A percentile compares a stretch with the other conserved stretches of the same genome.
Conservation (phyloP, 495 filamentous ascomycete species). For the Daldinia concentrica region DNA sequence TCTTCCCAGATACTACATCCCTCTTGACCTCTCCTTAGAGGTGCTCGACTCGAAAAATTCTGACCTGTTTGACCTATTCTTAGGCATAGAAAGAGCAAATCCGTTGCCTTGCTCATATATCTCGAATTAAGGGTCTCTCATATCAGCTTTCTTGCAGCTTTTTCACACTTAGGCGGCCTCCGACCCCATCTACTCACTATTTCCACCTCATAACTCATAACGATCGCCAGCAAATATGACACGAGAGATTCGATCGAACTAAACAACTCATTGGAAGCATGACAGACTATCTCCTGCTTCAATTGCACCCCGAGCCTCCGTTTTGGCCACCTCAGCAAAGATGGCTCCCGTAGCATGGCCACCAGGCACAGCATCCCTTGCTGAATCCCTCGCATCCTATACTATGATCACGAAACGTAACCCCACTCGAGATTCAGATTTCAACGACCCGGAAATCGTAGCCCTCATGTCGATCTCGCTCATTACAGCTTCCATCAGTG, state of each 20-base stretch:
- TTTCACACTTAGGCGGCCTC: background rate
- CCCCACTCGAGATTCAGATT: background rate
- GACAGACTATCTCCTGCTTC: slow-evolving; percentile 17
- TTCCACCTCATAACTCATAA: background rate
- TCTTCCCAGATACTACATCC: background rate
- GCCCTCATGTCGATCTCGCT: slow-evolving; percentile 44
- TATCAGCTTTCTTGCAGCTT: background rate
- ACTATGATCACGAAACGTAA: slow-evolving; percentile 17
- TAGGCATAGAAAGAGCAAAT: background rate
- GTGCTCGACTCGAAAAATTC: background rate
- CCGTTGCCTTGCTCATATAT: background rate
- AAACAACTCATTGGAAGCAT: slow-evolving; percentile 25
- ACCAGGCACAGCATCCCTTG: background rate
- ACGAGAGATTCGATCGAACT: slow-evolving; percentile 4
- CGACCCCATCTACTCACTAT: background rate
- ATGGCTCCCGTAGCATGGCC: slow-evolving; percentile 35
- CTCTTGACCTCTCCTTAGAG: background rate
- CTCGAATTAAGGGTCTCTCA: background rate
- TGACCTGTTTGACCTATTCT: background rate
- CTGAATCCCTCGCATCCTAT: slow-evolving; percentile 11
- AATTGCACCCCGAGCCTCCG: slow-evolving; percentile 18
- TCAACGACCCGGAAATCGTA: slow-evolving; percentile 23
- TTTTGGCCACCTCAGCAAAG: slow-evolving; percentile 21
- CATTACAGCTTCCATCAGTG: slow-evolving; percentile 58
- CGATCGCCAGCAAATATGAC: slow-evolving; percentile 7